Base-by-base conservation (phyloP, 1,284 basidiomycete species). In the Malassezia furfur region DNA sequence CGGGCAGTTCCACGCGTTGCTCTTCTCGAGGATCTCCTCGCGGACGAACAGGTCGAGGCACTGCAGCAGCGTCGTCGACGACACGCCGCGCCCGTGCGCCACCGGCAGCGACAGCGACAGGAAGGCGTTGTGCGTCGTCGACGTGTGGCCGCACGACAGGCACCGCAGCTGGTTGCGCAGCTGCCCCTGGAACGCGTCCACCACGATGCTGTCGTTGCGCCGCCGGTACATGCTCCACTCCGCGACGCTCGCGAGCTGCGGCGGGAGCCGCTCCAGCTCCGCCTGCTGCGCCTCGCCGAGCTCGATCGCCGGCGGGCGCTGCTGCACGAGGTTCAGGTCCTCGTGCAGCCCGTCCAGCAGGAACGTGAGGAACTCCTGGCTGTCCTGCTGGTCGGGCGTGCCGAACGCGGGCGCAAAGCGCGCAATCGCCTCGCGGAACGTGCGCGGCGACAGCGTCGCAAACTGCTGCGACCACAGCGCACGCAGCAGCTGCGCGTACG, bases 11-110 rank as follows among this genome's bases (percentile, higher is more conserved):
- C 93, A 98, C 59, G 90, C 89, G 69, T 98, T 88, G 31, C 86
- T 87, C 70, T 88, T 88, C 67, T 96, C 91, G 72, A 98, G 81
- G 5, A 91, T 81, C 75, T 98, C 93, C 45, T 86, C 83, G 67
- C 85, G 84, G 59, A 96, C 88, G 74, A 96, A 93, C 3, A 85
- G 83, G 67, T 96, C 87, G 59, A 98, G 78, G 75, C 93, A 93
- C 47, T 85, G 82, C 51, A 85, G 80, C 39, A 98, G 77, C 2
- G 85, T 80, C 19, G 87, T 83, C 67, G 83, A 85, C n/a, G 80
- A 79, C 17, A 79, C 78, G 32, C 79, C 79, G 49, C 81, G 80
- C 14, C 79, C 78, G 14, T 80, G 51, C 10, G 70, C 68, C 12
- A 74, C 66, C 0, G 72, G 72, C 28, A 74, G 52, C 5, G 69